phyloP scores from a whole-genome alignment of 2,329 filamentous ascomycete species.

The Samsoniella hepiali region DNA sequence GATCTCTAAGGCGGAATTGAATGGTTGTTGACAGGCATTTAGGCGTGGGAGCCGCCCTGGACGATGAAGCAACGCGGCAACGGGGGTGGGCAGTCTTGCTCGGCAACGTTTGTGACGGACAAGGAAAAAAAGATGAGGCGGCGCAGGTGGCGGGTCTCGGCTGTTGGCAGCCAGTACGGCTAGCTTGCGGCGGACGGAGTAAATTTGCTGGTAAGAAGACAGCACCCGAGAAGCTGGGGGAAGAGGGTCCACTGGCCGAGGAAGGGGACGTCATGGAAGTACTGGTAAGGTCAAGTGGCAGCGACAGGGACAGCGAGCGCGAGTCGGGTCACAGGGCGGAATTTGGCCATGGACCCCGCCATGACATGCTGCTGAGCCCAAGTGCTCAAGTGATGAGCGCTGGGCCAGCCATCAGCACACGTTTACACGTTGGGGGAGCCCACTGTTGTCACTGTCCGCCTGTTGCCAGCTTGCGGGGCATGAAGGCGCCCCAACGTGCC shows the following conservation, averaged over 20 bases:
- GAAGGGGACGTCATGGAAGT: not conserved
- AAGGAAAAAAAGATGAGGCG: conserved; percentile 1
- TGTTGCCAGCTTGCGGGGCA: no score
- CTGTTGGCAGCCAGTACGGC: not conserved
- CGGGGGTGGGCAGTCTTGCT: not conserved
- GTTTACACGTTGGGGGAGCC: not conserved
- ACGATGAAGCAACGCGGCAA: not conserved
- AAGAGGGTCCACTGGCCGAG: no score
- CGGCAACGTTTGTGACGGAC: not conserved
- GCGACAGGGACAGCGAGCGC: no score
- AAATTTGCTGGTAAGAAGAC: not conserved
- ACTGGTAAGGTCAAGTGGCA: no score
- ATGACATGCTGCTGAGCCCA: not conserved
- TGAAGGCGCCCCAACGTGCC: not conserved
- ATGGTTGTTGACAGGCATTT: not conserved
- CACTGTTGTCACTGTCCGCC: no score
- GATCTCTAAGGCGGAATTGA: not conserved
- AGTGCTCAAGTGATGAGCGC: not conserved
- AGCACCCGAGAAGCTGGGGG: not conserved
- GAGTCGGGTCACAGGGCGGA: no score
- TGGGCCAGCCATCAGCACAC: not conserved
- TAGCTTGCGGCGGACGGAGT: no score
- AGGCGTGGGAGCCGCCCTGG: not conserved
- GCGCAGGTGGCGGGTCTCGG: conserved; percentile 3
- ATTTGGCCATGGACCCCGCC: not conserved